Evolutionary conservation across 352 stramenopile species (phyloP), one percentile per base, ranked within the genome.

Genomic region (Nothophytophthora sp.): DNA sequence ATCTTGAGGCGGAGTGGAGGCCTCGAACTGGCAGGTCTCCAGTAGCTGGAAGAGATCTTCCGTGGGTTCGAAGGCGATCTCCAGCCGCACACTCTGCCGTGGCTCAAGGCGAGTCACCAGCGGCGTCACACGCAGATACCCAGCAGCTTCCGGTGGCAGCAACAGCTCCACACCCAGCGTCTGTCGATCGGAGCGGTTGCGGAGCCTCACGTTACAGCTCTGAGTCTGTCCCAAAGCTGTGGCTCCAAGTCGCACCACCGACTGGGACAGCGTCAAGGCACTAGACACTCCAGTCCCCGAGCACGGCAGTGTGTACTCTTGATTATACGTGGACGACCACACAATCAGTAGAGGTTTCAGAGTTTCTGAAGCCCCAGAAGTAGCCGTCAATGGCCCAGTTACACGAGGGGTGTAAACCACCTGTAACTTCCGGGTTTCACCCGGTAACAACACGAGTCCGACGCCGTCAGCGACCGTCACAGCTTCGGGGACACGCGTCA

Each of bases 61-160:
- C 4, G 46, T 71, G 0, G 90, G 80, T 11, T 48, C 51, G 55
- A 95, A 97, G 28, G 86, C 81, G 10, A 98, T 66, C 54, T 98
- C 91, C 9, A 98, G 49, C 5, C 88, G 75, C 10, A 82, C 25
- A 15, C 57, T 73, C 22, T 70, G 48, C 5, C 55, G 56, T 4
- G 83, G 68, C 0, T 16, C 29, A 1, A 98, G 36, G 0, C 63
- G 69, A 10, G 68, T 70, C 11, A 96, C 86, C 25, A 73, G 60
- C 1, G 91, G 91, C 3, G 75, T 87, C 1, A 97, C 50, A 3
- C 58, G 67, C 7, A 92, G 43, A 20, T 81, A 64, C 0, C 55
- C 25, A 2, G 37, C 16, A 4, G 67, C 63, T 40, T 75, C 67
- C 4, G 48, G 28, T 15, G 72, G 66, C 1, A 61, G 40, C 12